Evolutionary conservation across 2,329 filamentous ascomycete species (phyloP), one percentile per base, ranked within the genome.

Genomic region (Paramyrothecium sp.): DNA sequence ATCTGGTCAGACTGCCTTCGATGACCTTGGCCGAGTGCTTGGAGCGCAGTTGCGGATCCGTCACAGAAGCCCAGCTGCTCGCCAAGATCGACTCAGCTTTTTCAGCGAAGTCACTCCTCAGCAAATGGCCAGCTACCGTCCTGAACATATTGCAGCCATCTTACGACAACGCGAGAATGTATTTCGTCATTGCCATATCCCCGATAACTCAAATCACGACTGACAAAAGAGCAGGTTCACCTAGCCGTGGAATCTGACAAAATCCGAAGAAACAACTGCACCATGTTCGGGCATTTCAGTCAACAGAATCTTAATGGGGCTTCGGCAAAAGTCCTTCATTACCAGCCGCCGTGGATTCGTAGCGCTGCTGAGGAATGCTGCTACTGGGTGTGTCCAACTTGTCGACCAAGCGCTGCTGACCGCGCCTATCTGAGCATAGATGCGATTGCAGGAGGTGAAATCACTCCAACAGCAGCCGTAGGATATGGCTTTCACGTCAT

Each of bases 401-500:
- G 84, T 60, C 78, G 81, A 3, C 76, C 75, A 4, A 69, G 67
- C 1, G 75, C 71, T 23, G 66, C 70, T 21, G 73, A 78, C 16
- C 78, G 83, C 26, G 66, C 77, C 1, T 82, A 71, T 58, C 67
- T 86, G 21, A 81, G 79, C 61, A 69, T 87, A 19, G 68, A 82
- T 59, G 79, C 75, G 3, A 71, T 86, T 21, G 66, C 72, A n/a
- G 68, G 79, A 21, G 81, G 75, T 7, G 79, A 84, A 51, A 70
- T 85, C 3, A 76, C 77, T 1, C 74, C 81, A 5, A 79, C 76
- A 4, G 79, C 77, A 4, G 79, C 78, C 7, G 71, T 74, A 2
- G 83, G 81, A 1, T 86, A 77, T 61, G 79, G 83, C 16, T 86
- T 86, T 58, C 75, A 81, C 53, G 63, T 73, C 7, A 54, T 73